Percentiles rank a stretch among this genome's conserved stretches.
Conservation (phyloP, 768 basidiomycete genomes). For the Psilocybe subaeruginosa region DNA sequence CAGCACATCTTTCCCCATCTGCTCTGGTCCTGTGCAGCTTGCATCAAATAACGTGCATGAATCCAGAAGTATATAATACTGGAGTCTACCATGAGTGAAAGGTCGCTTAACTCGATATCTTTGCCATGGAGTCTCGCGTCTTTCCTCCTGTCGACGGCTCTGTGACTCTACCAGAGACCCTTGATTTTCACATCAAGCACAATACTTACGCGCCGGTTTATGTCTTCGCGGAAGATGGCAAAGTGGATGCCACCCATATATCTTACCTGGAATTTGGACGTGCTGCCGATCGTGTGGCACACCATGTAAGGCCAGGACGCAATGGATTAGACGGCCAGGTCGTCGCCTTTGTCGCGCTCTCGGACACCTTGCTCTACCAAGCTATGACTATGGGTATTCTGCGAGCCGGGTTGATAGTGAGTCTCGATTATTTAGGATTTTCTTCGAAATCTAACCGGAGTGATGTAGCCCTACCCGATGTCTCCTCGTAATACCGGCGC, state of each 20-base stretch:
- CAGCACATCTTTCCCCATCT: conserved; percentile 11
- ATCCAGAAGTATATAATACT: conserved; percentile 6
- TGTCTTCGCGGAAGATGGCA: conserved; percentile 27
- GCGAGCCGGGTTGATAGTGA: conserved; percentile 36
- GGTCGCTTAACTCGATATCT: neutral
- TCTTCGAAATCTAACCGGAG: neutral
- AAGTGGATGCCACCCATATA: conserved; percentile 27
- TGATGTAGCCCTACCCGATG: conserved; percentile 41
- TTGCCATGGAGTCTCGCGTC: conserved; percentile 11
- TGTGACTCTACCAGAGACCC: conserved; percentile 31
- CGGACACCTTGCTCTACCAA: conserved; percentile 42
- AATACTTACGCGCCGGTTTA: conserved; percentile 34
- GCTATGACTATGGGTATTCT: conserved; percentile 40
- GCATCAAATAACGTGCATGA: conserved; percentile 2
- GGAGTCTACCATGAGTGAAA: neutral
- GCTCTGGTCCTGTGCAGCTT: neutral
- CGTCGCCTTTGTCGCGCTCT: conserved; percentile 38
- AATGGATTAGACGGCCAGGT: conserved; percentile 29
- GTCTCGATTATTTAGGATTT: conserved; percentile 5
- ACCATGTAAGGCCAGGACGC: conserved; percentile 34
- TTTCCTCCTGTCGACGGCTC: conserved; percentile 34
- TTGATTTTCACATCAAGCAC: conserved; percentile 36
- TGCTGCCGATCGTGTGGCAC: conserved; percentile 45
- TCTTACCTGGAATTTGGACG: conserved; percentile 48
- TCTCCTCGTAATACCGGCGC: conserved; percentile 40